phyloP scores from a whole-genome alignment of 371 early-diverging fungal species.

The Zychaea mexicana region DNA sequence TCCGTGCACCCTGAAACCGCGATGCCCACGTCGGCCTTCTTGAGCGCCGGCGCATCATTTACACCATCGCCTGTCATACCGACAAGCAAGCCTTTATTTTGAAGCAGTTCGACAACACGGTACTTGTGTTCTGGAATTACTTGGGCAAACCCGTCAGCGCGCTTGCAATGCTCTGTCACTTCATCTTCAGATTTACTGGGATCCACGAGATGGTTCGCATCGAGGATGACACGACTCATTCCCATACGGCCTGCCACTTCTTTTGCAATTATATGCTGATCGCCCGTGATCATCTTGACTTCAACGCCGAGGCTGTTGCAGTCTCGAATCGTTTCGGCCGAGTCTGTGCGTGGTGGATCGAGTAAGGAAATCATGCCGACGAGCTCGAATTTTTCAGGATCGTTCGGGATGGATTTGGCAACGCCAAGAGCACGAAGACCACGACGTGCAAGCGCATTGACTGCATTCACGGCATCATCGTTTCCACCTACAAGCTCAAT shows the following conservation, averaged over 20 bases:
- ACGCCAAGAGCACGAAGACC: conserved; percentile 78
- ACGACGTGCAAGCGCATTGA: conserved; percentile 83
- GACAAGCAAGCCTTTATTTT: conserved; percentile 65
- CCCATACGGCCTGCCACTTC: conserved; percentile 87
- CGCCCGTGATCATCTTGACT: conserved; percentile 97
- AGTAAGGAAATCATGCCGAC: conserved; percentile 81
- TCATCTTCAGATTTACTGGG: conserved; percentile 54
- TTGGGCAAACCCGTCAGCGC: conserved; percentile 95
- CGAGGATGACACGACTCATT: conserved; percentile 80
- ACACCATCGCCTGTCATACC: conserved; percentile 88
- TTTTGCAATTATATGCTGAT: conserved; percentile 90
- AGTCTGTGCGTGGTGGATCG: conserved; percentile 78
- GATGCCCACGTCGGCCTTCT: conserved; percentile 88
- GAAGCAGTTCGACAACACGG: conserved; percentile 71
- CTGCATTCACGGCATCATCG: conserved; percentile 69
- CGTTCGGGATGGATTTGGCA: background rate
- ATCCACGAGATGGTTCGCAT: conserved; percentile 78
- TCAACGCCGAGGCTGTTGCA: conserved; percentile 71
- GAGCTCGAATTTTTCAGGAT: conserved; percentile 11
- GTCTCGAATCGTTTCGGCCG: conserved; percentile 58
- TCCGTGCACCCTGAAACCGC: conserved; percentile 53
- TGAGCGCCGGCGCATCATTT: conserved; percentile 91
- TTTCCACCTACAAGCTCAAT: conserved; percentile 11
- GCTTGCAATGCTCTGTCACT: conserved; percentile 70
- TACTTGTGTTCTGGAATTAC: conserved; percentile 96